phyloP scores from a whole-genome alignment of 441 rosid species.

The Rhodomyrtus psidioides region DNA sequence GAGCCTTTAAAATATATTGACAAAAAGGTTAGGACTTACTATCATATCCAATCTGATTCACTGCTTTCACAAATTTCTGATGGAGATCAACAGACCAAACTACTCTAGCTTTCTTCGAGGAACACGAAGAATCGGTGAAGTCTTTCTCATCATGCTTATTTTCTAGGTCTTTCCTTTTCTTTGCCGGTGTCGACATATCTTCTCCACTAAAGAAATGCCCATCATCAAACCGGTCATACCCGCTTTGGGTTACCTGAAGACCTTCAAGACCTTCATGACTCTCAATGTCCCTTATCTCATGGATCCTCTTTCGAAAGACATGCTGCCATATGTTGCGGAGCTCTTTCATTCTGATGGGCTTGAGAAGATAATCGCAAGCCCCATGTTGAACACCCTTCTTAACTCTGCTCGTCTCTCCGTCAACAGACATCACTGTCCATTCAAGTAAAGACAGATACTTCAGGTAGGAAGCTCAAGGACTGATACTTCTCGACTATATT shows the following conservation, averaged over 20 bases:
- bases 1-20: not conserved
- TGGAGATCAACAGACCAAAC: constrained; percentile 66
- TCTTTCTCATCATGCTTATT: constrained; percentile 47
- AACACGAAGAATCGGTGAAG: constrained; percentile 26
- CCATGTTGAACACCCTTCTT: constrained; percentile 75
- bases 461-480: not conserved
- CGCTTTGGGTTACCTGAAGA: constrained; percentile 35
- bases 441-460: not conserved
- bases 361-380: constrained; percentile 63
- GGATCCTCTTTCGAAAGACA: constrained; percentile 47
- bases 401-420: constrained; percentile 58
- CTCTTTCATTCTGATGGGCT: constrained; percentile 70
- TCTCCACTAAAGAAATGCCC: constrained; percentile 33
- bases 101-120: constrained; percentile 57
- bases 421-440: constrained; percentile 58
- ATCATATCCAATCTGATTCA: constrained; percentile 57
- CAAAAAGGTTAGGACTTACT: constrained; percentile 33
- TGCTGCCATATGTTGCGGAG: constrained; percentile 73
- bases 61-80: constrained; percentile 64
- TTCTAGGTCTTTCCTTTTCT: constrained; percentile 50
- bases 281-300: constrained; percentile 46
- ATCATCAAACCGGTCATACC: constrained; percentile 39
- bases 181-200: constrained; percentile 17
- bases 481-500: not conserved
- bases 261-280: constrained; percentile 29